Conservation (phyloP, 2,329 filamentous ascomycete species). For the Hysterium pulicare region DNA sequence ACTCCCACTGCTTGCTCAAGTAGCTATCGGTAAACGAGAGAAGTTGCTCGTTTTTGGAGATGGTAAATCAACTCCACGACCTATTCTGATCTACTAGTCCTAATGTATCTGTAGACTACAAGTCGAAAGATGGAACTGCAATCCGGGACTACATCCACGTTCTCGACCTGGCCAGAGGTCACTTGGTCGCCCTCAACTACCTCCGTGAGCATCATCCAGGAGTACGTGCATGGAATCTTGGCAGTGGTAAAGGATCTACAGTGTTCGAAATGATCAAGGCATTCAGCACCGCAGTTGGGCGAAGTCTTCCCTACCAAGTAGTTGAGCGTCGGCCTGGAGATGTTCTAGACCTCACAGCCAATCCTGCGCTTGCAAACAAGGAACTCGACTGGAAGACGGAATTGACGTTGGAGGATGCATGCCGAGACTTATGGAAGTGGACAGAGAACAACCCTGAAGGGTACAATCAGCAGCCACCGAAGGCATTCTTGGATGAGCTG, state of each 20-base stretch:
- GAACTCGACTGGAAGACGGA: conserved; percentile 93
- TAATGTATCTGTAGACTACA: conserved; percentile 65
- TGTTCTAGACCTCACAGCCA: conserved; percentile 90
- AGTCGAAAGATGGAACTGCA: conserved; percentile 83
- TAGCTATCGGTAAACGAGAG: conserved; percentile 89
- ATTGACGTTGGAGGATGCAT: conserved; percentile 86
- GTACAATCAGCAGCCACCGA: conserved; percentile 87
- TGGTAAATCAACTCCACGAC: conserved; percentile 51
- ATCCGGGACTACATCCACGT: conserved; percentile 99
- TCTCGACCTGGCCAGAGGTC: conserved; percentile 80
- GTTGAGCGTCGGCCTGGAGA: conserved; percentile 80
- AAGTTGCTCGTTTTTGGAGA: conserved; percentile 94
- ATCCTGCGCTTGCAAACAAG: conserved; percentile 79
- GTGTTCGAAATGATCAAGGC: conserved; percentile 97
- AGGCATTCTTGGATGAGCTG: conserved; percentile 65
- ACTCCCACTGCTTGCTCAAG: conserved; percentile 88
- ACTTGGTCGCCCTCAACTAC: conserved; percentile 86
- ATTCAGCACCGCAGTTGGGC: conserved; percentile 83
- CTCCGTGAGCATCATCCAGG: conserved; percentile 80
- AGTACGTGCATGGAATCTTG: conserved; percentile 93
- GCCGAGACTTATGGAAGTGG: conserved; percentile 94
- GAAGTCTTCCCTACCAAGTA: conserved; percentile 81
- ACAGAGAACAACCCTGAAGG: conserved; percentile 95
- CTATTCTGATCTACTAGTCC: conserved; percentile 7
- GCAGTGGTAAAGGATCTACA: conserved; percentile 89